These are phyloP conservation scores for Verticillium tricorpus DNA, from an alignment of 2,329 filamentous ascomycete species.

Conservation along the genomic window DNA sequence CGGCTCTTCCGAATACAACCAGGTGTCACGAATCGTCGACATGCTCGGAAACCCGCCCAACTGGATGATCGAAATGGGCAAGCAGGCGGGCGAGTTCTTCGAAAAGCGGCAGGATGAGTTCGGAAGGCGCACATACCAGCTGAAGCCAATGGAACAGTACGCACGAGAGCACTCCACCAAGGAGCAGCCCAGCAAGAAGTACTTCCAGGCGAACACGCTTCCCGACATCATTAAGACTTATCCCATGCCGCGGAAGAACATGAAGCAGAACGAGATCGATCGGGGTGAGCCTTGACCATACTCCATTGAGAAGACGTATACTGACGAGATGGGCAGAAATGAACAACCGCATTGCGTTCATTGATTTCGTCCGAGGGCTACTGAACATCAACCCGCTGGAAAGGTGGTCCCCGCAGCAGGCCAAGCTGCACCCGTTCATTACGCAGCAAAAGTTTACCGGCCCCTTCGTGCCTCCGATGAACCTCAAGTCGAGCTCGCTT, in stretches of 20 bases:
- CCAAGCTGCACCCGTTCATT: conserved; percentile 96
- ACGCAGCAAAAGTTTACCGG: conserved; percentile 97
- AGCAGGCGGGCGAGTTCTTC: conserved; percentile 95
- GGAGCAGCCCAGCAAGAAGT: conserved; percentile 99
- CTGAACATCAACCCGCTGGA: conserved; percentile 94
- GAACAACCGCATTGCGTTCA: conserved; percentile 95
- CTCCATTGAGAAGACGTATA: background rate
- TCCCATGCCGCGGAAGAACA: conserved; percentile 97
- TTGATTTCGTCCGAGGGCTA: conserved; percentile 92
- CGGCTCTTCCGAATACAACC: conserved; percentile 97
- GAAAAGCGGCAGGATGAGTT: conserved; percentile 91
- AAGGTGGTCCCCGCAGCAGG: conserved; percentile 95
- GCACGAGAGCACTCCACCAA: conserved; percentile 93
- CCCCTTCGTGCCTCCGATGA: conserved; percentile 95
- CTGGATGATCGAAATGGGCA: conserved; percentile 99
- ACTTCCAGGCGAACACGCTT: conserved; percentile 89
- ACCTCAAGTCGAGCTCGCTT: conserved; percentile 79
- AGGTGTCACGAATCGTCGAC: conserved; percentile 93
- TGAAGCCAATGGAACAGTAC: conserved; percentile 98
- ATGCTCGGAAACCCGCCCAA: conserved; percentile 96
- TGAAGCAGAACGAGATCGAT: conserved; percentile 96
- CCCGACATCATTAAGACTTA: conserved; percentile 98
- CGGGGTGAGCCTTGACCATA: conserved; percentile 58
- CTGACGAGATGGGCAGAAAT: conserved; percentile 63
- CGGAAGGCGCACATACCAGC: conserved; percentile 80